Base-by-base conservation (phyloP, 495 filamentous ascomycete species). In the Neurospora sublineolata region DNA sequence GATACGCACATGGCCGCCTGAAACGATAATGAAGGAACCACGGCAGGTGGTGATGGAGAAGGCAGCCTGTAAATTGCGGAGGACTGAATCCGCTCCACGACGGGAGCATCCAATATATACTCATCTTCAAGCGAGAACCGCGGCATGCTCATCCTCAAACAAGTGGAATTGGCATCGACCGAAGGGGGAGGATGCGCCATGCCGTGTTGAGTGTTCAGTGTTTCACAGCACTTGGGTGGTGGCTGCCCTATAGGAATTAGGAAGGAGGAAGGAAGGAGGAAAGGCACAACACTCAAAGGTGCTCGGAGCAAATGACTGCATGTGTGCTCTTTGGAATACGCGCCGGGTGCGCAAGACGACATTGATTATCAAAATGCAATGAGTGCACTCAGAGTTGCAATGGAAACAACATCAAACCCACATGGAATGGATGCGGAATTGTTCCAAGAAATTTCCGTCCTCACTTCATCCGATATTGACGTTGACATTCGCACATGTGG, bases 381-480 rank as follows among this genome's bases (percentile, higher is more conserved):
- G 42, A 46, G 42, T 46, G n/a, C n/a, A 36, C 33, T 6, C 33
- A 46, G 42, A 23, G 58, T 20, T 60, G 60, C 39, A 46, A 44
- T 70, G 39, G 23, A 42, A 46, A 46, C 40, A 69, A 60, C 36
- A 36, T 40, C 41, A 52, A 60, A 42, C 39, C 40, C 71, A 75
- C 75, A 75, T 77, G 76, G 75, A 68, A 33, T 60, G 52, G 27
- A 60, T 30, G 52, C 52, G 52, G 70, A 73, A 70, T 70, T 75
- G 68, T 68, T 73, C 70, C 37, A 72, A 37, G 33, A 41, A 46
- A 71, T 58, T 72, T 70, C 72, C 69, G 33, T 37, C 37, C 44
- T 58, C 27, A 30, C 75, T 23, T 74, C 73, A 75, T 78, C 71
- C 75, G 71, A 77, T 77, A 77, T 78, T 77, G 70, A 73, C 40